phyloP scores from a whole-genome alignment of 2,329 filamentous ascomycete species.

The Nannizzia gypsea region DNA sequence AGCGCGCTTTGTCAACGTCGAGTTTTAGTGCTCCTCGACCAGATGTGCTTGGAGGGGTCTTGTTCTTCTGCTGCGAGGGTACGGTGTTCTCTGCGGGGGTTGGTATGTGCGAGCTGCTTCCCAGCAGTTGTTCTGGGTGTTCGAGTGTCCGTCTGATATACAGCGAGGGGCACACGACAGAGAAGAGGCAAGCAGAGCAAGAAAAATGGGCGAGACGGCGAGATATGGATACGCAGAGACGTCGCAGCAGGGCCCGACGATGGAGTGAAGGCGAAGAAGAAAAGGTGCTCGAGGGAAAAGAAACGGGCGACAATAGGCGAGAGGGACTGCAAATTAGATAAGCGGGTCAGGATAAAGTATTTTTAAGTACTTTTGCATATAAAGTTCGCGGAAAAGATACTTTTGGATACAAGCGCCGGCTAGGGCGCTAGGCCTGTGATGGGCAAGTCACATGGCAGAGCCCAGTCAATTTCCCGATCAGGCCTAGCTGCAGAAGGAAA shows the following conservation, averaged over 20 bases:
- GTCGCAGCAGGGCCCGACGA: background rate
- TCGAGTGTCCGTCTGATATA: background rate
- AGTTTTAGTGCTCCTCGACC: background rate
- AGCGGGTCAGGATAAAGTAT: background rate
- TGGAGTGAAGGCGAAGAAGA: background rate
- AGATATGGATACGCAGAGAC: background rate
- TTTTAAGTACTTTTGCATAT: background rate
- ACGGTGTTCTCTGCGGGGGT: background rate
- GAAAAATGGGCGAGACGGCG: background rate
- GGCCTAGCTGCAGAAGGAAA: background rate
- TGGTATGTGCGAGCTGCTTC: background rate
- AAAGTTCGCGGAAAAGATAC: background rate
- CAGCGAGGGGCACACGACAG: background rate
- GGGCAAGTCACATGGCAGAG: constrained; percentile 2
- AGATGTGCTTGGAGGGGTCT: background rate
- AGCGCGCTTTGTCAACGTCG: background rate
- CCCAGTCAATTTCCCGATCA: background rate
- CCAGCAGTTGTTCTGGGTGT: background rate
- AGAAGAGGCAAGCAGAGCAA: background rate
- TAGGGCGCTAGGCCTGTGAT: background rate
- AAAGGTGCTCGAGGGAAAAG: background rate
- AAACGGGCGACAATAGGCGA: constrained; percentile 4
- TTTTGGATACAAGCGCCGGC: background rate
- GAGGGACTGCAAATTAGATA: constrained; percentile 1
- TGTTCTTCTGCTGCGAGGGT: background rate